phyloP scores from a whole-genome alignment of 345 rosid species.

The Chamaenerion angustifolium region DNA sequence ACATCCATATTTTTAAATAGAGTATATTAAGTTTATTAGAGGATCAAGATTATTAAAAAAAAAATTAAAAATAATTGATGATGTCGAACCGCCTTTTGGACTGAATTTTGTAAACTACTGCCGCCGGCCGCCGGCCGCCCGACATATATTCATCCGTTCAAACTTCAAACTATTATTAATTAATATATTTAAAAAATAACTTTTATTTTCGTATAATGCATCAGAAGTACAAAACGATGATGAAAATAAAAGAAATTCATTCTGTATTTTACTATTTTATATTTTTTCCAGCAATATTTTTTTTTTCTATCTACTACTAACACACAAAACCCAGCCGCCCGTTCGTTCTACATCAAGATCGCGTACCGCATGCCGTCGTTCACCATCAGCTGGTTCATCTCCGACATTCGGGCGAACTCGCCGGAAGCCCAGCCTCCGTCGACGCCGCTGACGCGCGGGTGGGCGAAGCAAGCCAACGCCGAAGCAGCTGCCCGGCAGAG shows the following conservation, averaged over 20 bases:
- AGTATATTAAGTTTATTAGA: background rate
- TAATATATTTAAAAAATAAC: too few relatives aligned
- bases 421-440: conserved; percentile 71
- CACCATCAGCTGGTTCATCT: conserved; percentile 77
- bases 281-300: too few relatives aligned
- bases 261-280: too few relatives aligned
- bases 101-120: too few relatives aligned
- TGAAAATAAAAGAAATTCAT: background rate
- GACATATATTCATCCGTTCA: too few relatives aligned
- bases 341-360: conserved; percentile 52
- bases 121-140: too few relatives aligned
- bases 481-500: conserved; percentile 38
- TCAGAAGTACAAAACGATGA: background rate
- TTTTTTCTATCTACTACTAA: background rate
- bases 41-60: background rate
- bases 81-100: too few relatives aligned
- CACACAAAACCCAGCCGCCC: background rate
- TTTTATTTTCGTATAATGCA: too few relatives aligned
- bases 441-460: conserved; percentile 44
- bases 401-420: conserved; percentile 45
- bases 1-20: background rate
- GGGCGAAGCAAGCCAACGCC: conserved; percentile 53
- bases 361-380: conserved; percentile 88
- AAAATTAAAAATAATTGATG: background rate
- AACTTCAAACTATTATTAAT: too few relatives aligned